Evolutionary conservation across 495 filamentous ascomycete species (phyloP).

Genomic region (Lasiosphaeriaceae sp.): DNA sequence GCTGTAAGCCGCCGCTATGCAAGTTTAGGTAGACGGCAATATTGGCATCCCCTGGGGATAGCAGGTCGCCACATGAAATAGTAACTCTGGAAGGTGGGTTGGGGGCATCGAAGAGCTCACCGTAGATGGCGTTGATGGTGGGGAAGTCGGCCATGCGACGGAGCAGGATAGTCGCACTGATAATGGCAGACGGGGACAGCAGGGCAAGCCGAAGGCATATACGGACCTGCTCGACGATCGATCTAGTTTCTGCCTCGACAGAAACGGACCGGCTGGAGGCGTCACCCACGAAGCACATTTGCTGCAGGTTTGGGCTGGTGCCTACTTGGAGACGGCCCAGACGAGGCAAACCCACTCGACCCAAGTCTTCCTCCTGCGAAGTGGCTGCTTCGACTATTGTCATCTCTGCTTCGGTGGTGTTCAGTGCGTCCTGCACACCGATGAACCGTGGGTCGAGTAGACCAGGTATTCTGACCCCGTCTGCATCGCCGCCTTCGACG

Average conservation of each 20-base stretch:
- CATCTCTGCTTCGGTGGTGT: not conserved
- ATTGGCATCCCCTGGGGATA: constrained; percentile 47
- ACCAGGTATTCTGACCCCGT: constrained; percentile 40
- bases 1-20: constrained; percentile 14
- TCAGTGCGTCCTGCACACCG: constrained; percentile 16
- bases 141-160: constrained; percentile 76
- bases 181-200: constrained; percentile 53
- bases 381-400: not conserved
- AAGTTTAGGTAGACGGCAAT: constrained; percentile 51
- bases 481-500: not conserved
- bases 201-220: constrained; percentile 20
- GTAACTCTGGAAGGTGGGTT: constrained; percentile 85
- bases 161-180: constrained; percentile 72
- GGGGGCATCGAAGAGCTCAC: constrained; percentile 60
- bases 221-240: constrained; percentile 34
- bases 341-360: not conserved
- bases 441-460: constrained; percentile 47
- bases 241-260: constrained; percentile 33
- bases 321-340: not conserved
- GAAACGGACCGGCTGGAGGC: not conserved
- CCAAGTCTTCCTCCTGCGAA: not conserved
- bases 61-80: constrained; percentile 64
- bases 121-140: constrained; percentile 69
- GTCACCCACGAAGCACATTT: constrained; percentile 17
- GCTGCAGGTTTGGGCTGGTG: constrained; percentile 11